Conservation (phyloP, 441 rosid species). For the Aquilaria agallochum region DNA sequence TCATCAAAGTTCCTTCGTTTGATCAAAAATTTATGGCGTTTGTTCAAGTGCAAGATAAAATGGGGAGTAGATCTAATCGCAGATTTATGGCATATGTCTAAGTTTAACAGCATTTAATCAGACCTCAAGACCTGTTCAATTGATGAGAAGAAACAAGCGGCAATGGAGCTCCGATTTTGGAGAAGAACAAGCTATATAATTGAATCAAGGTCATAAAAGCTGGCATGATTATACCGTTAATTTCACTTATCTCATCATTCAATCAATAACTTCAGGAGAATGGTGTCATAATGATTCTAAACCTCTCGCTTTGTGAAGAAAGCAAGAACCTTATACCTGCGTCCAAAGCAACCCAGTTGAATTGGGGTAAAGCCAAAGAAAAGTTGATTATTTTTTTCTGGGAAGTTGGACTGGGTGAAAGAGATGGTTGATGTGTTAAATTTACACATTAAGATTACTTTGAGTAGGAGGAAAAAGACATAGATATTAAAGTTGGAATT, state of each 20-base stretch:
- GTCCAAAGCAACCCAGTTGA: conserved; percentile 64
- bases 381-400: too few relatives aligned
- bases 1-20: too few relatives aligned
- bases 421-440: too few relatives aligned
- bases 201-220: conserved; percentile 77
- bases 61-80: too few relatives aligned
- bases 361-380: too few relatives aligned
- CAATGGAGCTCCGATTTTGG: conserved; percentile 86
- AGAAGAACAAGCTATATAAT: conserved; percentile 79
- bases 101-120: background rate
- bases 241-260: conserved; percentile 55
- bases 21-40: too few relatives aligned
- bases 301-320: conserved; percentile 91
- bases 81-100: too few relatives aligned
- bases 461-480: too few relatives aligned
- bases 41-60: too few relatives aligned
- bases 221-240: conserved; percentile 74
- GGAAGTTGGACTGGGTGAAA: too few relatives aligned
- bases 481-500: too few relatives aligned
- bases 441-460: too few relatives aligned
- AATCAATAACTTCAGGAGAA: conserved; percentile 83
- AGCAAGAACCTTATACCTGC: conserved; percentile 65
- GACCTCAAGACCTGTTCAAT: conserved; percentile 67
- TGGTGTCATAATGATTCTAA: conserved; percentile 81
- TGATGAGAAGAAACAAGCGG: conserved; percentile 89